Conservation (phyloP, 2,329 filamentous ascomycete species). For the Colletotrichum euphorbiae region DNA sequence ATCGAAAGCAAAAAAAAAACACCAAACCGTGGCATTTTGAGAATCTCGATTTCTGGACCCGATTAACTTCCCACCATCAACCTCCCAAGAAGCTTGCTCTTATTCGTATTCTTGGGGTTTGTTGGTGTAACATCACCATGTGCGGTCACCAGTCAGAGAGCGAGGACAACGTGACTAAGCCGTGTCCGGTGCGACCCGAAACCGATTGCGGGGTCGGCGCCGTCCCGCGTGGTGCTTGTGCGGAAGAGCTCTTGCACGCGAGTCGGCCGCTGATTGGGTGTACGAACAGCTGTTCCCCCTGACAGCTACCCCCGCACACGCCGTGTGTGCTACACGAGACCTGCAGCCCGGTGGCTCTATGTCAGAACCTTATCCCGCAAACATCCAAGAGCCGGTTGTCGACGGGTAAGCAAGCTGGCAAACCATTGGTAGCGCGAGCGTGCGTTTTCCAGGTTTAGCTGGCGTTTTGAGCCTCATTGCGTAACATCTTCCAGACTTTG, state of each 20-base stretch:
- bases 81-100: neutral
- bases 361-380: conserved; percentile 32
- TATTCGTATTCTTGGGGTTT: conserved; percentile 15
- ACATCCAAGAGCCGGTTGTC: neutral
- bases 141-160: neutral
- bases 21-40: neutral
- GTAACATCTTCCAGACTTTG: too few relatives aligned
- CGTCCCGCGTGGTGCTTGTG: conserved; percentile 21
- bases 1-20: neutral
- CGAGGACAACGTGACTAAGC: neutral
- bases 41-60: neutral
- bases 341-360: conserved; percentile 17
- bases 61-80: neutral
- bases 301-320: conserved; percentile 23
- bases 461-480: too few relatives aligned
- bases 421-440: neutral
- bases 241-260: conserved; percentile 3
- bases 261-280: conserved; percentile 12
- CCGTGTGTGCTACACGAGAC: conserved; percentile 24
- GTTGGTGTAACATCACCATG: neutral
- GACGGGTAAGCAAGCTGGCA: neutral
- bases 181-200: conserved; percentile 22
- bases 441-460: too few relatives aligned
- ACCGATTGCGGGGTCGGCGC: conserved; percentile 22
- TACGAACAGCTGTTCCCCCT: neutral